These are phyloP conservation scores for Lecanicillium sp. DNA, from an alignment of 2,329 filamentous ascomycete genomes.

Conservation along the genomic window DNA sequence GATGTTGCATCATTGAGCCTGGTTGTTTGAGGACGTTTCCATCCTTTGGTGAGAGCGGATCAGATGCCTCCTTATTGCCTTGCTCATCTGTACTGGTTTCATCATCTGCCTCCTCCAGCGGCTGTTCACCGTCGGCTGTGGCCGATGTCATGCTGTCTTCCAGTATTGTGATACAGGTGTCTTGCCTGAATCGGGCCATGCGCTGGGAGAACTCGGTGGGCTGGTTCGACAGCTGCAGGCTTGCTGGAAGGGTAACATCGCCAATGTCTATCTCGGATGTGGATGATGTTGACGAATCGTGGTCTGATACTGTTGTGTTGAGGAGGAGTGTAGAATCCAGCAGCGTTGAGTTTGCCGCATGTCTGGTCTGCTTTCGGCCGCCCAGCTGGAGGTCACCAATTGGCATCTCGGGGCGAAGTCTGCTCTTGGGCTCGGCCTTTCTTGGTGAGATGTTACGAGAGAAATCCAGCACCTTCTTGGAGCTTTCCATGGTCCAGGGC, in stretches of 20 bases:
- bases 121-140: not conserved
- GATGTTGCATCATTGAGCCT: not conserved
- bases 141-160: not conserved
- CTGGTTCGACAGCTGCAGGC: conserved; percentile 8
- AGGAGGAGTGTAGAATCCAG: not conserved
- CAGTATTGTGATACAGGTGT: conserved; percentile 6
- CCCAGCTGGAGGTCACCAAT: not conserved
- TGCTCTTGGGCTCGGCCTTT: conserved; percentile 1
- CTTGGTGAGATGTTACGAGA: conserved; percentile 8
- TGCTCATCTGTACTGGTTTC: not conserved
- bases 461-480: conserved; percentile 16
- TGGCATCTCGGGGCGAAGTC: not conserved
- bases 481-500: conserved; percentile 23
- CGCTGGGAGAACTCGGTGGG: conserved; percentile 7
- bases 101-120: not conserved
- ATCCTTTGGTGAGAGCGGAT: not conserved
- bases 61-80: no score
- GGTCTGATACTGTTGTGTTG: not conserved
- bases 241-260: conserved; percentile 10
- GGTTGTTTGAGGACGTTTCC: not conserved
- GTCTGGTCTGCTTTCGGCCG: not conserved
- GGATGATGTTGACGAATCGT: conserved; percentile 4
- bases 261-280: conserved; percentile 8
- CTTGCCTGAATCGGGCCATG: conserved; percentile 6
- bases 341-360: not conserved